Evolutionary conservation across 768 basidiomycete species (phyloP), one percentile per base, ranked within the genome.

Genomic region (Podaxis carcinomalis): DNA sequence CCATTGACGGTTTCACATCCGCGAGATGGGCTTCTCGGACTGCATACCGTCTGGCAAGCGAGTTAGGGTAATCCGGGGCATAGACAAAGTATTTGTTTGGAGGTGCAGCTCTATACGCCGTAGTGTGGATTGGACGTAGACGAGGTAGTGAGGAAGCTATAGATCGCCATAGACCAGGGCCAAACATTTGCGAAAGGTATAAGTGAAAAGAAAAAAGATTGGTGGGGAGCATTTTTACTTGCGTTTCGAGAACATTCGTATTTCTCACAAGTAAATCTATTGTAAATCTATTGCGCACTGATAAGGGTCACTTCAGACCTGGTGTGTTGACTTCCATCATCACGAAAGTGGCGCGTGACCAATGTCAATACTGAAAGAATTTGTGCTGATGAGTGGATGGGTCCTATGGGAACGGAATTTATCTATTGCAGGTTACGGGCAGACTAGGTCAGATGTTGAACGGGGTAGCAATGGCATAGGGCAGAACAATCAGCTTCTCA

Each of bases 401-500:
- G 32, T 32, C 32, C 32, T 32, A 9, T 19, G 42, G 9, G 6
- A 19, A n/a, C n/a, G n/a, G 6, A 44, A n/a, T 44, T 44, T 44
- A 19, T 44, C 19, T 19, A 44, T 44, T 44, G 42, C 16, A 4
- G 42, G 42, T 19, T 44, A 44, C 19, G 14, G 19, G n/a, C 7
- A 16, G 42, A n/a, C 6, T 5, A 44, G 42, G n/a, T 44, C 42
- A 44, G 47, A 49, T 27, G 23, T 49, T 49, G 23, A 49, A 49
- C 10, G 69, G 64, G 16, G 76, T 76, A 25, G 76, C 80, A 64
- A 76, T 71, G 4, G 75, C 42, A 47, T 80, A 76, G 1, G 84
- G 83, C 23, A 74, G 61, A 49, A 87, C 82, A 2, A 78, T 72
- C 14, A 86, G 52, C 64, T 77, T 84, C 65, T 83, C 81, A 53